Percentiles rank a stretch among this genome's conserved stretches.
Conservation (phyloP, 352 stramenopile genomes). For the Phytopythium kandeliae region DNA sequence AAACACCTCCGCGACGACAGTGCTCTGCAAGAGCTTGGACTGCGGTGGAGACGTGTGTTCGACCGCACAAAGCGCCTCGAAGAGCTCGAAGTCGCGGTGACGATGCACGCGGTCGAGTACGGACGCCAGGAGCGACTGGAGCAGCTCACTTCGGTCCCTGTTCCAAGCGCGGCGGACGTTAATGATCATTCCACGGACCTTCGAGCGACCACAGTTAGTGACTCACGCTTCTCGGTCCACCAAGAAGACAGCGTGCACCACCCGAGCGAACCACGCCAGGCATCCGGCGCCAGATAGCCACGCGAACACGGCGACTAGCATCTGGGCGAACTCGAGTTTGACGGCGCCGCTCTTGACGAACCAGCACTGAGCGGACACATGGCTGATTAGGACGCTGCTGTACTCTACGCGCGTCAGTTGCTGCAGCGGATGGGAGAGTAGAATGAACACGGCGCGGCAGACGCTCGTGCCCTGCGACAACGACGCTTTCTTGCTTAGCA, state of each 20-base stretch:
- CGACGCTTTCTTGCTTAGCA: constrained; percentile 40
- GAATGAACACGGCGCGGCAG: constrained; percentile 57
- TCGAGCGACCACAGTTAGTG: no score
- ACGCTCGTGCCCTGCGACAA: constrained; percentile 42
- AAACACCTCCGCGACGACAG: constrained; percentile 35
- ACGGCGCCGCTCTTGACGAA: constrained; percentile 30
- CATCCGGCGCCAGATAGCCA: constrained; percentile 49
- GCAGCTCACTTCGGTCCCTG: constrained; percentile 39
- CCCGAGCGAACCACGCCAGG: constrained; percentile 34
- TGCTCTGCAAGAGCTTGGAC: constrained; percentile 27
- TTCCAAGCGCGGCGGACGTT: no score
- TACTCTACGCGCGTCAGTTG: constrained; percentile 41
- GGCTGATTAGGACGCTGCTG: constrained; percentile 33
- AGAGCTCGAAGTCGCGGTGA: constrained; percentile 39
- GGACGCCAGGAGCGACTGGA: constrained; percentile 35
- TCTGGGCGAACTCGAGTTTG: constrained; percentile 50
- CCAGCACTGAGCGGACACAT: constrained; percentile 61
- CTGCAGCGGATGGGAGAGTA: constrained; percentile 62
- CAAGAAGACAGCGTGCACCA: constrained; percentile 54
- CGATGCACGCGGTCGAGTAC: constrained; percentile 28
- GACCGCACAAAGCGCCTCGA: constrained; percentile 48
- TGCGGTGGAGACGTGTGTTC: constrained; percentile 17
- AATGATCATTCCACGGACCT: neutral
- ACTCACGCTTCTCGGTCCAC: constrained; percentile 59
- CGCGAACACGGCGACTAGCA: constrained; percentile 50